Evolutionary conservation across 2,329 filamentous ascomycete species (phyloP).

Genomic region (Aspergillus aculeatus): DNA sequence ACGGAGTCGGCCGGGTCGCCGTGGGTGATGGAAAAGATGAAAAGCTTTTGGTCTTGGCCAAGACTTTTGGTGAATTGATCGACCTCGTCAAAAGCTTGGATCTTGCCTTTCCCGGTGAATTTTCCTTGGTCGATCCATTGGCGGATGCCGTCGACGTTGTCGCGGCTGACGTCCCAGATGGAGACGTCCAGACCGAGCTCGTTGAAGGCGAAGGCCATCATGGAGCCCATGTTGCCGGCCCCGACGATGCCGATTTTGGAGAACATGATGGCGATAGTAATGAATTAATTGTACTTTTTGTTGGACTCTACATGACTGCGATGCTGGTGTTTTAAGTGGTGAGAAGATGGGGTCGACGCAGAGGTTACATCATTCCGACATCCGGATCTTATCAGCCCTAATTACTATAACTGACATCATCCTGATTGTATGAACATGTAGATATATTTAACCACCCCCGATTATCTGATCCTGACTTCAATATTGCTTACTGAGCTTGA

Average conservation of each 20-base stretch:
- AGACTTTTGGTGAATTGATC: conserved; percentile 37
- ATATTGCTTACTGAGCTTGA: neutral
- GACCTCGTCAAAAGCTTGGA: conserved; percentile 36
- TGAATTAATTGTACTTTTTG: no score
- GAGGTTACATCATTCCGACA: conserved; percentile 15
- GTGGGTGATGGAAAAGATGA: conserved; percentile 44
- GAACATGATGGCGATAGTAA: conserved; percentile 18
- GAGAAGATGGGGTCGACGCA: neutral
- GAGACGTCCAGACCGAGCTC: conserved; percentile 41
- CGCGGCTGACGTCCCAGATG: conserved; percentile 36
- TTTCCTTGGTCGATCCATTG: conserved; percentile 20
- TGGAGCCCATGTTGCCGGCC: conserved; percentile 44
- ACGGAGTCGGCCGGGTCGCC: conserved; percentile 40
- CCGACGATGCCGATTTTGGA: conserved; percentile 42
- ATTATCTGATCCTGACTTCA: neutral
- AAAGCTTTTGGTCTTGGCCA: conserved; percentile 33
- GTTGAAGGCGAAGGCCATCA: conserved; percentile 44
- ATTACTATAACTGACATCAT: neutral
- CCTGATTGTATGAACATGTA: neutral
- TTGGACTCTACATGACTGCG: no score
- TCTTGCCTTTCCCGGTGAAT: conserved; percentile 30
- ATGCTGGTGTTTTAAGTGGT: neutral
- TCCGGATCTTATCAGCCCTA: neutral
- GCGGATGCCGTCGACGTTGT: conserved; percentile 36
- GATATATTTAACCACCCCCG: no score